Conservation (phyloP, 2,329 filamentous ascomycete genomes). For the Ceratocystis alfenasii region DNA sequence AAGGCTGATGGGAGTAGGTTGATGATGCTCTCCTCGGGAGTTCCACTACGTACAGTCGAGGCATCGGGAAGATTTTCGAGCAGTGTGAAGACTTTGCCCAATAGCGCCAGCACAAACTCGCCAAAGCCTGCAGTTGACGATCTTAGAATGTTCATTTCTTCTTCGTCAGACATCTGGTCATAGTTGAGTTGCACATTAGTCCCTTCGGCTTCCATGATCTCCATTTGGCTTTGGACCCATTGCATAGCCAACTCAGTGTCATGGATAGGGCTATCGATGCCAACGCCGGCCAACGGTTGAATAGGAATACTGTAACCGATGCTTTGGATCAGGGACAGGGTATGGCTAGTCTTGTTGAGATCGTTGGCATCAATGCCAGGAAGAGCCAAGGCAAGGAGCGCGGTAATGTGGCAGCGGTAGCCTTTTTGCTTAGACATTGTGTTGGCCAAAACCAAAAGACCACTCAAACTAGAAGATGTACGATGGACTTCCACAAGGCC, state of each 20-base stretch:
- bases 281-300: slow-evolving; percentile 54
- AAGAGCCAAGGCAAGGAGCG: slow-evolving; percentile 77
- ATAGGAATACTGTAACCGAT: slow-evolving; percentile 95
- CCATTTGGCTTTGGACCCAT: slow-evolving; percentile 91
- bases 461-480: slow-evolving; percentile 84
- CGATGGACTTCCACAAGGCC: slow-evolving; percentile 94
- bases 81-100: slow-evolving; percentile 90
- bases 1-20: slow-evolving; percentile 88
- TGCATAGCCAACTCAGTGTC: slow-evolving; percentile 70
- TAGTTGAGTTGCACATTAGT: slow-evolving; percentile 81
- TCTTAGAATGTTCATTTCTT: slow-evolving; percentile 75
- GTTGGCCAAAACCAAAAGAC: slow-evolving; percentile 81
- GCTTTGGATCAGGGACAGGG: slow-evolving; percentile 86
- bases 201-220: slow-evolving; percentile 80
- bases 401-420: slow-evolving; percentile 93
- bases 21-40: slow-evolving; percentile 92
- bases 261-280: slow-evolving; percentile 54
- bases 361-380: slow-evolving; percentile 98
- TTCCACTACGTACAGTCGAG: slow-evolving; percentile 73
- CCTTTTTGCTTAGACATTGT: slow-evolving; percentile 87
- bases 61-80: slow-evolving; percentile 91
- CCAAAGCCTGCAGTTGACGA: slow-evolving; percentile 90
- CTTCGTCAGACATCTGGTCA: slow-evolving; percentile 67
- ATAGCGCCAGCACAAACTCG: slow-evolving; percentile 80
- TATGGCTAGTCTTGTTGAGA: slow-evolving; percentile 89